Evolutionary conservation across 73 alveolate genomes (phyloP).

Genomic region (Paramecium sexaurelia): DNA sequence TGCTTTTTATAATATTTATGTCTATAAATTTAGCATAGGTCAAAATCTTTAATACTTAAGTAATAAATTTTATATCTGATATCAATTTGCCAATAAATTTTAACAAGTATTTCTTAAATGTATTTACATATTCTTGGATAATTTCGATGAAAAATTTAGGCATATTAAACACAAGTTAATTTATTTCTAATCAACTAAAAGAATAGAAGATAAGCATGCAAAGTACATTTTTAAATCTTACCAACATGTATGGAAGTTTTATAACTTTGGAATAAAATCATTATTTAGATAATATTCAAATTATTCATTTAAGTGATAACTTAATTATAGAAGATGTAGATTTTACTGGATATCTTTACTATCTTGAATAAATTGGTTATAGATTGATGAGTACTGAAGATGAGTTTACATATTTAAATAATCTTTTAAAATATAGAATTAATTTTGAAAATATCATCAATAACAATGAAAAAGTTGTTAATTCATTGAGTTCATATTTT

Average conservation of each 20-base stretch:
- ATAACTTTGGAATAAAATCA: background rate
- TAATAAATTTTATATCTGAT: background rate
- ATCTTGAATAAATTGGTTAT: background rate
- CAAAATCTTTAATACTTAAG: background rate
- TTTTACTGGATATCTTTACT: background rate
- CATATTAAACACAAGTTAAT: background rate
- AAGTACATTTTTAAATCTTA: background rate
- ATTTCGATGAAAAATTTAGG: background rate
- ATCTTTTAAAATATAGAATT: background rate
- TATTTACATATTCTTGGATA: slow-evolving; percentile 13
- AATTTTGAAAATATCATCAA: background rate
- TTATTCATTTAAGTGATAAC: background rate
- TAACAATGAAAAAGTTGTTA: background rate
- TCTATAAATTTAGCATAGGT: background rate
- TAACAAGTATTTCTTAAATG: background rate
- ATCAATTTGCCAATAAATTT: background rate
- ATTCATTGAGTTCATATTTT: background rate
- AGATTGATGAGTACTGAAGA: background rate
- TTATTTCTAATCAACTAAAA: background rate
- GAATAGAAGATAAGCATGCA: background rate
- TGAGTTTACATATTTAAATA: background rate
- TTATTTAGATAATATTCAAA: background rate
- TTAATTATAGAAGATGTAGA: background rate
- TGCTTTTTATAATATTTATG: background rate
- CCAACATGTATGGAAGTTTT: background rate